Evolutionary conservation across 2,329 filamentous ascomycete genomes (phyloP).

Genomic region (Fusarium penzigii): DNA sequence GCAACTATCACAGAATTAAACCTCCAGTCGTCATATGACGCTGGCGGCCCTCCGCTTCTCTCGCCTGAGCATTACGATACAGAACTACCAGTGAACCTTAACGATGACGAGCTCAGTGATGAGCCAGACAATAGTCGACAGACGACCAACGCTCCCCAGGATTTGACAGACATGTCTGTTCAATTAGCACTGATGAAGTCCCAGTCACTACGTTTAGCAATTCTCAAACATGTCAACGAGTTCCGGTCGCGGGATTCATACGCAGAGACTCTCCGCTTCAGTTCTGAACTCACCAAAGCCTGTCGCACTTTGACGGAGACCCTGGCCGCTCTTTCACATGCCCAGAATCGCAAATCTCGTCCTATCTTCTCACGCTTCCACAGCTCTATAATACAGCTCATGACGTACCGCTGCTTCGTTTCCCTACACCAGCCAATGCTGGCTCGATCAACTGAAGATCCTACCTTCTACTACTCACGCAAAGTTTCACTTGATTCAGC

Average conservation of each 20-base stretch:
- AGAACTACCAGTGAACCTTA: constrained; percentile 48
- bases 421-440: constrained; percentile 56
- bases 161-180: constrained; percentile 49
- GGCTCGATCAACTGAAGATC: constrained; percentile 43
- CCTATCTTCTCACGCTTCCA: constrained; percentile 41
- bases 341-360: constrained; percentile 21
- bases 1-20: constrained; percentile 56
- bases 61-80: constrained; percentile 51
- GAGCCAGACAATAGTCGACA: constrained; percentile 29
- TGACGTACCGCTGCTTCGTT: constrained; percentile 50
- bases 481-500: constrained; percentile 50
- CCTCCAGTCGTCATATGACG: constrained; percentile 52
- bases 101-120: constrained; percentile 52
- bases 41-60: constrained; percentile 52
- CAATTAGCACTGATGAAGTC: constrained; percentile 48
- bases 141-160: constrained; percentile 7
- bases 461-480: constrained; percentile 54
- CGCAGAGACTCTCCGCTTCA: constrained; percentile 48
- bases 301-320: constrained; percentile 35
- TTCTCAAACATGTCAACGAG: constrained; percentile 49
- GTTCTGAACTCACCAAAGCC: constrained; percentile 44
- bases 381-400: constrained; percentile 42
- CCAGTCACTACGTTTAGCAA: constrained; percentile 43
- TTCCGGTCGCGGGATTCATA: constrained; percentile 45
- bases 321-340: constrained; percentile 38